Base-by-base conservation (phyloP, 1,284 basidiomycete genomes). In the Serendipita sp. region DNA sequence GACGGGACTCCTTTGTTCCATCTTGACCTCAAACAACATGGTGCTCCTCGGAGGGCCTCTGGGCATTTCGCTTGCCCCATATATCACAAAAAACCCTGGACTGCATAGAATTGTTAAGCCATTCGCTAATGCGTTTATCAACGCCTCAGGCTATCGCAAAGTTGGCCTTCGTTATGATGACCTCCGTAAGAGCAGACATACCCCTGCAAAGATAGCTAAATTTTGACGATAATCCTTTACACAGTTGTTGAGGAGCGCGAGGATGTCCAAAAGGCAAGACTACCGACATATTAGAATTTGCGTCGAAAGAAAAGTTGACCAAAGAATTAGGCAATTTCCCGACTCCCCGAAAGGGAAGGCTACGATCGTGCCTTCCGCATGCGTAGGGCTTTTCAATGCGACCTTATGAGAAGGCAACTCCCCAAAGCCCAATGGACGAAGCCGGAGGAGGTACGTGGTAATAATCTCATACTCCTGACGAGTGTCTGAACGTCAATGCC, bases 121-220 rank as follows among this genome's bases (percentile, higher is more conserved):
- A 63, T 67, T 97, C 65, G 90, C 93, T 12, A 80, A 82, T 70
- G 88, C 88, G 79, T 98, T 96, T 74, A 88, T 87, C 68, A 75
- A 88, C 72, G 76, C 85, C 62, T 77, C 87, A 49, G 93, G 94
- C 50, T 91, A 95, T 81, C 83, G 94, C 69, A 81, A 87, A 74
- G 81, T 91, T 73, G 95, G 95, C 69, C 83, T 97, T 74, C 86
- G 83, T 72, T 96, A 96, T 75, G 95, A 99, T 73, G 95, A 99
- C 80, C 82, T 99, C 70, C 77, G 88, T 91, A 69, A 73, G 88
- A 78, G 22, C 42, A 53, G 38, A 64, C 45, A 49, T 55, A 26
- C 61, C 43, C 65, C 47, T 69, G 67, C 10, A 65, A 55, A 60
- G 61, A 62, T 30, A 49, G 61, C 35, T 32, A 38, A 13, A 13